A percentile compares a stretch with the other conserved stretches of the same genome.
Conservation (phyloP, 2,329 filamentous ascomycete species). For the Aspergillus puulaauensis region DNA sequence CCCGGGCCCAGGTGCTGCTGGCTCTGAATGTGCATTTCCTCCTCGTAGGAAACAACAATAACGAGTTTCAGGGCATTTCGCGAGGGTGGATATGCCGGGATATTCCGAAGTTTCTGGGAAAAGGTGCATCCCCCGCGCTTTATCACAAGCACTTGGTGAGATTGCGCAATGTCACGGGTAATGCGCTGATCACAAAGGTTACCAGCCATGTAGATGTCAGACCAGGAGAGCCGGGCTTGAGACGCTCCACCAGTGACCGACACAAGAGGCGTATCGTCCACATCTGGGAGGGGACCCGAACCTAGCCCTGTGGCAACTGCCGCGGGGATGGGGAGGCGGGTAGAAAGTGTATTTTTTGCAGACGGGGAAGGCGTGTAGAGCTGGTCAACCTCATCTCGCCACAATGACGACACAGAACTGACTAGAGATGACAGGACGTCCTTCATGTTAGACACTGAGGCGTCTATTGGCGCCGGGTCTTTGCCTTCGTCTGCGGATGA, state of each 20-base stretch:
- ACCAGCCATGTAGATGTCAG: slow-evolving; percentile 67
- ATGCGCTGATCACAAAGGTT: slow-evolving; percentile 63
- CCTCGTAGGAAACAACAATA: slow-evolving; percentile 68
- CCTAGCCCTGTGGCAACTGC: slow-evolving; percentile 51
- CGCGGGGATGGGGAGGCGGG: slow-evolving; percentile 48
- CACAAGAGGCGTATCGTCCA: slow-evolving; percentile 52
- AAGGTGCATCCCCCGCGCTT: slow-evolving; percentile 83
- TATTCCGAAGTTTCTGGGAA: slow-evolving; percentile 75
- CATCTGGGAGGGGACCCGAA: slow-evolving; percentile 68
- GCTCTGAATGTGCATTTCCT: slow-evolving; percentile 31
- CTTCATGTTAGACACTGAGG: slow-evolving; percentile 37
- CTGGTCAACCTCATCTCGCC: slow-evolving; percentile 44
- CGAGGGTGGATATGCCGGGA: slow-evolving; percentile 72
- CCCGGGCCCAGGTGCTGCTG: slow-evolving; percentile 1
- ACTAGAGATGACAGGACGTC: slow-evolving; percentile 48
- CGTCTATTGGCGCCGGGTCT: slow-evolving; percentile 24
- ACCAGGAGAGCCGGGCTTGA: slow-evolving; percentile 62
- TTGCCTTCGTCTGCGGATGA: slow-evolving; percentile 24
- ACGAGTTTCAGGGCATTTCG: slow-evolving; percentile 71
- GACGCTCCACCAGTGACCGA: slow-evolving; percentile 37
- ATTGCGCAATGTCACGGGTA: slow-evolving; percentile 50
- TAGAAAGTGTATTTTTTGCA: slow-evolving; percentile 28
- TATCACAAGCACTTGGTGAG: slow-evolving; percentile 76
- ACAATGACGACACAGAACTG: slow-evolving; percentile 51
- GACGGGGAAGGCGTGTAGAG: slow-evolving; percentile 28